phyloP scores from a whole-genome alignment of 192 early-diverging fungal genomes.

The Geranomyces variabilis region DNA sequence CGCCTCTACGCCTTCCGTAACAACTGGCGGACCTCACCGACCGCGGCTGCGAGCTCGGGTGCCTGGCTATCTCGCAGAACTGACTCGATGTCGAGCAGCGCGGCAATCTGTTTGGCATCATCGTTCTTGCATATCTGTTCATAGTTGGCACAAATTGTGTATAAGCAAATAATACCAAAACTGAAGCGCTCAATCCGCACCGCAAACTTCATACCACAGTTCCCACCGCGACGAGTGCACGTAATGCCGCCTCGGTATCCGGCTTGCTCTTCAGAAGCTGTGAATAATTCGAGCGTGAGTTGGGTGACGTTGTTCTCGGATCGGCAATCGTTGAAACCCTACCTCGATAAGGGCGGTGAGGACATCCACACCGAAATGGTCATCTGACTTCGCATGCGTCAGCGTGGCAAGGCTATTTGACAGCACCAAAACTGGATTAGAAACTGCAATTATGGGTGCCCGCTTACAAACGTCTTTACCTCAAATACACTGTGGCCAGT shows the following conservation, averaged over 20 bases:
- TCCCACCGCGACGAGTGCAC: constrained; percentile 63
- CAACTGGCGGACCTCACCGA: no score
- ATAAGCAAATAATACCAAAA: background rate
- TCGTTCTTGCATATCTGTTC: background rate
- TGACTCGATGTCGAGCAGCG: background rate
- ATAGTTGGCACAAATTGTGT: background rate
- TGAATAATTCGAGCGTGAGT: background rate
- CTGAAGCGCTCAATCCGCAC: background rate
- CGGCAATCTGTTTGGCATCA: background rate
- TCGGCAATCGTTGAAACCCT: background rate
- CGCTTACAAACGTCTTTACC: constrained; percentile 33
- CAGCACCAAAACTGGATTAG: constrained; percentile 35
- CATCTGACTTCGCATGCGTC: constrained; percentile 49
- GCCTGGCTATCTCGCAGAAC: background rate
- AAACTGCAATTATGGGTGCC: background rate
- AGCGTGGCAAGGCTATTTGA: constrained; percentile 44
- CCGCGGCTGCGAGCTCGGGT: no score
- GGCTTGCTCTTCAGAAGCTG: constrained; percentile 59
- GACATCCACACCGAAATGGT: constrained; percentile 52
- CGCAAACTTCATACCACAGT: constrained; percentile 52
- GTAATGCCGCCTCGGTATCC: constrained; percentile 65
- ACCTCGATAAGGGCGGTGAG: constrained; percentile 54
- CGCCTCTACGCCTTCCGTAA: no score
- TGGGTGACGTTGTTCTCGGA: background rate
- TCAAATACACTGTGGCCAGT: constrained; percentile 45